Base-by-base conservation (phyloP, 148 eudicot species). In the Vaccinium darrowii region DNA sequence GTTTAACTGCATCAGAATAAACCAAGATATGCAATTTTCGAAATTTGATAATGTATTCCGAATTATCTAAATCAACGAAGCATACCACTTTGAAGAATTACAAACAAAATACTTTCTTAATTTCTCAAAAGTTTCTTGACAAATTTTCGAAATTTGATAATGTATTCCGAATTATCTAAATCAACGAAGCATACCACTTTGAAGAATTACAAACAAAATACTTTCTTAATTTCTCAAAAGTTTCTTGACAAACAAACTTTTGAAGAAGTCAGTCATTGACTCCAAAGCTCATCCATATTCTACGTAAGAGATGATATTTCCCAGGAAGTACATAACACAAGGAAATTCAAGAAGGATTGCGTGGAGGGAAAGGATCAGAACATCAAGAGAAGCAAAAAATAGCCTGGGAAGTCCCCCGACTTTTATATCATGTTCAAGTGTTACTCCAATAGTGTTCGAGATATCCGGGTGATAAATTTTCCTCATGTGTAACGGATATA, bases 1-100 rank as follows among this genome's bases (percentile, higher is more conserved):
- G 78, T 82, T 72, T 52, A 52, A 53, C 52, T 25, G 65, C 27
- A 82, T 82, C 84, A 51, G 57, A 52, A 72, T 19, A 51, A 9
- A n/a, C 14, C 15, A n/a, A 2, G 52, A 51, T 50, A 25, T 5
- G 6, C 13, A 43, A 62, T 43, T 81, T 51, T 52, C 49, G 71
- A 39, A 21, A 52, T 50, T 63, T 30, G n/a, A 69, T 82, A 49
- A 71, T 82, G 63, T 9, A 71, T 69, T 71, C 78, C 11, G 49
- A 82, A 82, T 39, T 47, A 25, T 10, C 51, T 1, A 71, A 18
- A 69, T 69, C 43, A 71, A 52, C 2, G 71, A 23, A 52, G 7
- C 54, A 7, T 5, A 81, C 54, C 30, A 39, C 16, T 16, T 49
- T 21, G 16, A 13, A 43, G 54, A 7, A 62, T n/a, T 43, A 39